Evolutionary conservation across 176 grass and related monocot species (phyloP).

Genomic region (Oryza meyeriana): DNA sequence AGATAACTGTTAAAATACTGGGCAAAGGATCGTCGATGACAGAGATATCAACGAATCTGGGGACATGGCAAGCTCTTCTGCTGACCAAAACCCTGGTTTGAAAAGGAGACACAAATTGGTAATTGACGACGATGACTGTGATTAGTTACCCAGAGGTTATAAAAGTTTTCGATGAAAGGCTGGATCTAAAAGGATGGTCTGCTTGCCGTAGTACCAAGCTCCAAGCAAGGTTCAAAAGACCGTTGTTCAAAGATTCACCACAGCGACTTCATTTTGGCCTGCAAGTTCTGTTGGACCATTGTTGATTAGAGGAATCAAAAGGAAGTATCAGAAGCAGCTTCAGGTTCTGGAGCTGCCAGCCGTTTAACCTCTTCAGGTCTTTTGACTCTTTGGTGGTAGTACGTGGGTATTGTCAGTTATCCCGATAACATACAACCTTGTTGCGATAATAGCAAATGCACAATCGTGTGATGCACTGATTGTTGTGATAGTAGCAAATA

Average conservation of each 20-base stretch:
- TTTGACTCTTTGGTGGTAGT: not conserved
- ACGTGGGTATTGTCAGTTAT: not conserved
- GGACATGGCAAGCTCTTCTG: not conserved
- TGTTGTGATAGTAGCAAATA: no score
- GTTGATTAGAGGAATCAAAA: no score
- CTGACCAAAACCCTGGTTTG: conserved; percentile 28
- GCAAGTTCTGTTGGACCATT: no score
- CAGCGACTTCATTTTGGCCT: no score
- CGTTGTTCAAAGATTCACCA: no score
- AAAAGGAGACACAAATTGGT: conserved; percentile 70
- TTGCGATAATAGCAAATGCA: not conserved
- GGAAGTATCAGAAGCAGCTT: not conserved
- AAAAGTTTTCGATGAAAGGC: not conserved
- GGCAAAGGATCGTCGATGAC: conserved; percentile 3
- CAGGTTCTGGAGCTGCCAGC: not conserved
- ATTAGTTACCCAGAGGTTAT: conserved; percentile 10
- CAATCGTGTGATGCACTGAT: not conserved
- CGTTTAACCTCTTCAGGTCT: not conserved
- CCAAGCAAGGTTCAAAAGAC: not conserved
- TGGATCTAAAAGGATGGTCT: not conserved
- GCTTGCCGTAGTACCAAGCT: not conserved
- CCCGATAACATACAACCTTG: no score
- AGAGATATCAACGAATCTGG: conserved; percentile 40
- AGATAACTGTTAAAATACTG: conserved; percentile 21
- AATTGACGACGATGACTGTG: conserved; percentile 62